Conservation (phyloP, 2,329 filamentous ascomycete species). For the Orbilia ellipsospora region DNA sequence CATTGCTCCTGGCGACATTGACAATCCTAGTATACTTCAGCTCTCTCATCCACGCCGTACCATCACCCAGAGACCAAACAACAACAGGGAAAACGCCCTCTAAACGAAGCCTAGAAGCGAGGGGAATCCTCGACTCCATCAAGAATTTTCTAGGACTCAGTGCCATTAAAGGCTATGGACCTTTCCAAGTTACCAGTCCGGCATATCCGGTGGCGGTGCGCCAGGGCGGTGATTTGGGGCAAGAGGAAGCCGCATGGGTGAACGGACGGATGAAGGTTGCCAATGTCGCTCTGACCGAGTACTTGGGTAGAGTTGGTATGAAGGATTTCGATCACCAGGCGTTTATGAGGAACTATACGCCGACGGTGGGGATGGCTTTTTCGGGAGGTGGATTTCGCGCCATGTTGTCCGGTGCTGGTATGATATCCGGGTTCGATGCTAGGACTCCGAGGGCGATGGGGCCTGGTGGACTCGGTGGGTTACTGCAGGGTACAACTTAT, state of each 20-base stretch:
- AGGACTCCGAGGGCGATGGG: constrained; percentile 73
- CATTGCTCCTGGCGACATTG: constrained; percentile 38
- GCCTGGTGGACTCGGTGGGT: constrained; percentile 77
- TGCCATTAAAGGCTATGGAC: constrained; percentile 35
- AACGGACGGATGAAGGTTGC: constrained; percentile 77
- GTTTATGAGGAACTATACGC: constrained; percentile 76
- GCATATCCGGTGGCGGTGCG: constrained; percentile 15
- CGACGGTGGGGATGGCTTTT: constrained; percentile 79
- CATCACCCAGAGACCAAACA: constrained; percentile 25
- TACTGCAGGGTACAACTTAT: constrained; percentile 85
- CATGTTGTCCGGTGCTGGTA: constrained; percentile 84
- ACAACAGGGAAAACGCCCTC: constrained; percentile 32
- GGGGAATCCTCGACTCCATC: constrained; percentile 34
- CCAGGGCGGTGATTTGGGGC: constrained; percentile 21
- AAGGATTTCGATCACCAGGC: constrained; percentile 77
- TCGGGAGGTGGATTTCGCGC: constrained; percentile 89
- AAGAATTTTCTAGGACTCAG: constrained; percentile 28
- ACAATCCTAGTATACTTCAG: constrained; percentile 29
- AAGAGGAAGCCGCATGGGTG: constrained; percentile 79
- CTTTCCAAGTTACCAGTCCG: constrained; percentile 40
- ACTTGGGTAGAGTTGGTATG: constrained; percentile 78
- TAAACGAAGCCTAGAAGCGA: constrained; percentile 31
- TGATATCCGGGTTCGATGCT: constrained; percentile 80
- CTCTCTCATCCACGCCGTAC: constrained; percentile 21
- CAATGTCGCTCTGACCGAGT: constrained; percentile 76